Base-by-base conservation (phyloP, 306 rosid genomes). In the Inga laurina region DNA sequence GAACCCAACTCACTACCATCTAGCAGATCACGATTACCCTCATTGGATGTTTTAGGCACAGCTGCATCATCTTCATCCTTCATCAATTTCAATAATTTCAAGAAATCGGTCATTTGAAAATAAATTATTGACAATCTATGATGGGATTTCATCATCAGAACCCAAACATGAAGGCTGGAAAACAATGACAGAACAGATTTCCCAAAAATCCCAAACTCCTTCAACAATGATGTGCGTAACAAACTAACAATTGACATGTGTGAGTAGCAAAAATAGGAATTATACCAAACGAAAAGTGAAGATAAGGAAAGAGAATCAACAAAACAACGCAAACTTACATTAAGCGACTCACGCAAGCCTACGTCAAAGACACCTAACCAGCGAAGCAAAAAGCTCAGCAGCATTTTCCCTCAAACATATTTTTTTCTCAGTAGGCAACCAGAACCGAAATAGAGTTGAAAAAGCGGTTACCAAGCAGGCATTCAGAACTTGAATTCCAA, bases 41-140 rank as follows among this genome's bases (percentile, higher is more conserved):
- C 67, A 35, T 3, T 24, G 6, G 74, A 74, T 62, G 75, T 35
- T 61, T 81, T 71, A 81, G 61, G 46, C 74, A 74, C 14, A 13
- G 79, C 64, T 35, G 67, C 85, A 82, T 44, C 7, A 3, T 6
- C 37, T 52, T 16, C 70, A 41, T 66, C 81, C 85, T 82, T 66
- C 12, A 75, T 44, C 24, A 37, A 61, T 32, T 35, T 71, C 6
- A 61, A 45, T 65, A 24, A 74, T 10, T 66, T 11, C 24, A 74
- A 4, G 27, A 65, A 82, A 81, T 15, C 13, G 16, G 65, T 73
- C 10, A 81, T 61, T 16, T 21, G 64, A 54, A 73, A 59, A 32
- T 34, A 81, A 61, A 19, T 22, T 1, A 27, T 67, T 46, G 22
- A 78, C 46, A 78, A 10, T 44, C 4, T 12, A 64, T 14, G 11